Percentiles rank a stretch among this genome's conserved stretches.
Evolutionary conservation across 495 filamentous ascomycete species (phyloP).

Genomic region (Xylaria palmicola): DNA sequence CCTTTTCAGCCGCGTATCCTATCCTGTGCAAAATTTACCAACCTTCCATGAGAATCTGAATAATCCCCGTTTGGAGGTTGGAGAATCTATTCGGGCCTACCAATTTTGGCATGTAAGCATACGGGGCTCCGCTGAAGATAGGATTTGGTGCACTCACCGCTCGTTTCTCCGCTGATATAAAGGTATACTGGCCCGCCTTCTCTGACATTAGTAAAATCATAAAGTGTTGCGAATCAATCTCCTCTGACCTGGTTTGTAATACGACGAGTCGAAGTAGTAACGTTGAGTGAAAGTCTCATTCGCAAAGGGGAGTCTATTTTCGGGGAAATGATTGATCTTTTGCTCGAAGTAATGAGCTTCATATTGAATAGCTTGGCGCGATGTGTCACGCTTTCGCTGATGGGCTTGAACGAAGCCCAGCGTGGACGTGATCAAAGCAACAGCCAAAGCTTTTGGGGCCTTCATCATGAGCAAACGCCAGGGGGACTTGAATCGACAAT

Average conservation of each 20-base stretch:
- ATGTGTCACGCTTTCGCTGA: background rate
- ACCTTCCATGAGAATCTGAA: constrained; percentile 46
- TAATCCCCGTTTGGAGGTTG: constrained; percentile 39
- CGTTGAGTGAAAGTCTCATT: constrained; percentile 45
- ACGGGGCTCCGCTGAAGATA: background rate
- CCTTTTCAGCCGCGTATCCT: background rate
- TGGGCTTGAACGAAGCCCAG: background rate
- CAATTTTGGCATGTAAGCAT: background rate
- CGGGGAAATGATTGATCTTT: constrained; percentile 45
- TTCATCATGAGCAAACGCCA: background rate
- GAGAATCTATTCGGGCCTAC: constrained; percentile 30
- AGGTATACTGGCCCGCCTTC: constrained; percentile 45
- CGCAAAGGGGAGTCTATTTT: constrained; percentile 28
- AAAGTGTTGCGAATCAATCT: background rate
- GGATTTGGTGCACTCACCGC: constrained; percentile 4
- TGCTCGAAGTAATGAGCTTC: constrained; percentile 27
- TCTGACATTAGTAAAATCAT: constrained; percentile 8
- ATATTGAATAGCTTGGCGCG: constrained; percentile 13
- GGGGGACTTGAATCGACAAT: background rate
- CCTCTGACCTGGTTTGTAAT: constrained; percentile 42
- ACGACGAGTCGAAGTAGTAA: constrained; percentile 46
- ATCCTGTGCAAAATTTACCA: background rate
- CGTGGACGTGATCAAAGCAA: background rate
- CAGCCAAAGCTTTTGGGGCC: background rate
- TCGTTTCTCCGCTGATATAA: constrained; percentile 47